phyloP scores from a whole-genome alignment of 2,329 filamentous ascomycete species.

The Alternaria angustiovoidea region DNA sequence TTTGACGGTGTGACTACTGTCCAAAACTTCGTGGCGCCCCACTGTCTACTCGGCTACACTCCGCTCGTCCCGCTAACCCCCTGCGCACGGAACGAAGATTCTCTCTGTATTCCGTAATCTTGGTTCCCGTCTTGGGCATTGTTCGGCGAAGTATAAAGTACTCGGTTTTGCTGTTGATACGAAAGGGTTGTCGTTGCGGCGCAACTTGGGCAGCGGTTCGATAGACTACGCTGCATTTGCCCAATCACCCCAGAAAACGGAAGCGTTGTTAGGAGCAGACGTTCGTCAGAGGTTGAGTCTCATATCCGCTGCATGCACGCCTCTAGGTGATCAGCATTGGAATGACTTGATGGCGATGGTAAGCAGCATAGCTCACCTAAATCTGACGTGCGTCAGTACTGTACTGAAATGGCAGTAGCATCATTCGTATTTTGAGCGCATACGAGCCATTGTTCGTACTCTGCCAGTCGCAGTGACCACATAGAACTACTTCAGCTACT shows the following conservation, averaged over 20 bases:
- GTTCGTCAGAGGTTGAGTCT: background rate
- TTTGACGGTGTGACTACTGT: background rate
- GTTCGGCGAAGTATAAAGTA: background rate
- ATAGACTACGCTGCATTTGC: background rate
- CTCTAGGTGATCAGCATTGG: background rate
- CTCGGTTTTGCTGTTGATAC: background rate
- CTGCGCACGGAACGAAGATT: background rate
- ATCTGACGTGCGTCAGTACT: too few relatives aligned
- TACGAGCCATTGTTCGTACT: too few relatives aligned
- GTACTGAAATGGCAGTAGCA: too few relatives aligned
- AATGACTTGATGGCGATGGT: background rate
- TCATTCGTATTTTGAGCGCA: too few relatives aligned
- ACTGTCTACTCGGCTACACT: background rate
- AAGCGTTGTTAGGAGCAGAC: background rate
- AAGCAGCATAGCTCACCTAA: background rate
- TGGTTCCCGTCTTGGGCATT: background rate
- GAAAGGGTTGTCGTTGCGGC: background rate
- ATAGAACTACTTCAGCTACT: too few relatives aligned
- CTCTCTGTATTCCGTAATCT: background rate
- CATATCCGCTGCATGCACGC: background rate
- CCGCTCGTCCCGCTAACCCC: background rate
- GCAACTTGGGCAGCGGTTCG: background rate
- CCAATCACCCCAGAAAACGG: background rate
- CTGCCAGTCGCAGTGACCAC: too few relatives aligned
- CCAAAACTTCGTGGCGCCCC: background rate